Evolutionary conservation across 1,139 yeast genomes (phyloP).

Genomic region (Candida sp.): DNA sequence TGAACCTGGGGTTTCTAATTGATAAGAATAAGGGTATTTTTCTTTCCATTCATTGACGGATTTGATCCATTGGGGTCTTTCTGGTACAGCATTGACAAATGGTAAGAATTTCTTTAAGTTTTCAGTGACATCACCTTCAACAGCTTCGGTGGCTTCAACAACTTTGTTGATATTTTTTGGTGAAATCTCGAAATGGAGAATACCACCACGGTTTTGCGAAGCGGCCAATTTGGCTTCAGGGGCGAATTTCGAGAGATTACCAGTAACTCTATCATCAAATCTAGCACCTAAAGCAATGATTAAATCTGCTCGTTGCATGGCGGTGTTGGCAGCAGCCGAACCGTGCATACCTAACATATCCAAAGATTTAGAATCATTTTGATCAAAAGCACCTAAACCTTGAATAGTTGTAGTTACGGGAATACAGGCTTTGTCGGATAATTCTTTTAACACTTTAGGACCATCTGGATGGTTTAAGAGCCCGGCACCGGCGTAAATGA

Average conservation of each 20-base stretch:
- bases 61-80: slow-evolving; percentile 78
- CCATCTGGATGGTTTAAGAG: slow-evolving; percentile 78
- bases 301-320: slow-evolving; percentile 90
- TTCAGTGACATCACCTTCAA: slow-evolving; percentile 91
- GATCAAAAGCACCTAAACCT: slow-evolving; percentile 93
- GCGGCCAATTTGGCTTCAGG: slow-evolving; percentile 94
- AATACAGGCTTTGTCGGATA: slow-evolving; percentile 85
- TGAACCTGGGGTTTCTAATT: slow-evolving; percentile 72
- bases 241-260: slow-evolving; percentile 82
- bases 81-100: slow-evolving; percentile 53
- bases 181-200: slow-evolving; percentile 90
- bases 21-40: slow-evolving; percentile 82
- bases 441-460: slow-evolving; percentile 72
- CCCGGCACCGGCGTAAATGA: slow-evolving; percentile 93
- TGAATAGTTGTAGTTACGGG: slow-evolving; percentile 97
- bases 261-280: slow-evolving; percentile 97
- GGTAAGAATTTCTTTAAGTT: slow-evolving; percentile 76
- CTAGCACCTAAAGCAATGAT: slow-evolving; percentile 95
- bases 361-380: slow-evolving; percentile 82
- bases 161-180: slow-evolving; percentile 98
- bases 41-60: slow-evolving; percentile 78
- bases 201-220: slow-evolving; percentile 87
- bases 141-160: slow-evolving; percentile 94
- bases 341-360: slow-evolving; percentile 99
- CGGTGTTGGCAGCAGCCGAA: slow-evolving; percentile 88